These are phyloP conservation scores for Angophora floribunda DNA, from an alignment of 345 rosid genomes.

Conservation along the genomic window DNA sequence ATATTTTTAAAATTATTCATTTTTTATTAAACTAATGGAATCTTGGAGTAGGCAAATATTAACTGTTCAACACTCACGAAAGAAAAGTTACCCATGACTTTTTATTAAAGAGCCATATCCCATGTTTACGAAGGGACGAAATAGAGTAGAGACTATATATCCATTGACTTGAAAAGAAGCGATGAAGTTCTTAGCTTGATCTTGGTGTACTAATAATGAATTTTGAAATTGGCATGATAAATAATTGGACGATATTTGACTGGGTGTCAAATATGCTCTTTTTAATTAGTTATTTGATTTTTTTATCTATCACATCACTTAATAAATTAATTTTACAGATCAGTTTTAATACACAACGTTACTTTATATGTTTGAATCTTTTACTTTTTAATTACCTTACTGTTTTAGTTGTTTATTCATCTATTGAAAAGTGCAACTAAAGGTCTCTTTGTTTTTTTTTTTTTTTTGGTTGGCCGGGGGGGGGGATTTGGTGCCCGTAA, in stretches of 20 bases:
- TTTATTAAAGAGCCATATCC: neutral
- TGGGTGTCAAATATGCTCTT: neutral
- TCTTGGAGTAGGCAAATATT: neutral
- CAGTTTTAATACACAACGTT: neutral
- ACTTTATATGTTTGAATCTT: neutral
- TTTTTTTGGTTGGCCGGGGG: too few species aligned
- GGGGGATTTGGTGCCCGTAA: neutral
- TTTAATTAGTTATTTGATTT: neutral
- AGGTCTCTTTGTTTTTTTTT: neutral
- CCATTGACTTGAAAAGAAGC: neutral
- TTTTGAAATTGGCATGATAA: neutral
- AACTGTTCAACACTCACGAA: neutral
- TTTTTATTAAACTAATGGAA: neutral
- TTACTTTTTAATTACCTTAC: neutral
- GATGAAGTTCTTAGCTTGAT: neutral
- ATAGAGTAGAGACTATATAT: neutral
- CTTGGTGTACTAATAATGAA: neutral
- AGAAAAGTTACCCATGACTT: neutral
- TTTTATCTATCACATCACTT: neutral
- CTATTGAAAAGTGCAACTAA: neutral
- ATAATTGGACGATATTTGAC: neutral
- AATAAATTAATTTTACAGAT: neutral
- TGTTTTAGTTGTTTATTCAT: neutral
- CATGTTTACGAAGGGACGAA: neutral
- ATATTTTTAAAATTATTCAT: rapidly evolving